These are phyloP conservation scores for Trichoderma pleuroti DNA, from an alignment of 2,329 filamentous ascomycete genomes.

Conservation along the genomic window DNA sequence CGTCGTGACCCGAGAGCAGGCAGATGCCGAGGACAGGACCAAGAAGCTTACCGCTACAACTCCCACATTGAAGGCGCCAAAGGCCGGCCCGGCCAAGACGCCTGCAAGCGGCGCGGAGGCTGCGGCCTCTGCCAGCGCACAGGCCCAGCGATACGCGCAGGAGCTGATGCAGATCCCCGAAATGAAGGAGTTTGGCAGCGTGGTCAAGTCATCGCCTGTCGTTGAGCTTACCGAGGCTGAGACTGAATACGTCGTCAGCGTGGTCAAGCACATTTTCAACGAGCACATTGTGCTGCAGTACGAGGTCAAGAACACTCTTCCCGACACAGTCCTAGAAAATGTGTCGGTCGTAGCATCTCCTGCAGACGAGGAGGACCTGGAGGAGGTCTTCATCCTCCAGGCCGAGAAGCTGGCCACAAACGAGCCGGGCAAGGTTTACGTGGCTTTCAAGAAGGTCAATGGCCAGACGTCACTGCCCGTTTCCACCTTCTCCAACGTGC, in stretches of 20 bases:
- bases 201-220: conserved; percentile 84
- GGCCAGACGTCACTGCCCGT: conserved; percentile 75
- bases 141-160: conserved; percentile 83
- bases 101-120: conserved; percentile 67
- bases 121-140: conserved; percentile 70
- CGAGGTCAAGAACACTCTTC: conserved; percentile 95
- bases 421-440: conserved; percentile 89
- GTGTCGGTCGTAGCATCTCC: conserved; percentile 80
- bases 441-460: conserved; percentile 81
- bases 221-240: conserved; percentile 94
- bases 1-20: conserved; percentile 91
- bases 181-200: conserved; percentile 80
- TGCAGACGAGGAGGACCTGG: conserved; percentile 74
- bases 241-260: conserved; percentile 91
- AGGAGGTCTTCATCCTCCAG: conserved; percentile 92
- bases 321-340: conserved; percentile 84
- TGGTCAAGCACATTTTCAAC: conserved; percentile 97
- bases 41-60: conserved; percentile 95
- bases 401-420: conserved; percentile 78
- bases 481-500: conserved; percentile 81
- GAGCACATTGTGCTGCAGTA: conserved; percentile 95
- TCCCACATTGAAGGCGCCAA: conserved; percentile 90
- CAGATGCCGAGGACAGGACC: conserved; percentile 89
- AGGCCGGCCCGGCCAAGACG: conserved; percentile 71
- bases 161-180: conserved; percentile 87